Evolutionary conservation across 768 basidiomycete species (phyloP), one percentile per base, ranked within the genome.

Genomic region (Lentinula boryana): DNA sequence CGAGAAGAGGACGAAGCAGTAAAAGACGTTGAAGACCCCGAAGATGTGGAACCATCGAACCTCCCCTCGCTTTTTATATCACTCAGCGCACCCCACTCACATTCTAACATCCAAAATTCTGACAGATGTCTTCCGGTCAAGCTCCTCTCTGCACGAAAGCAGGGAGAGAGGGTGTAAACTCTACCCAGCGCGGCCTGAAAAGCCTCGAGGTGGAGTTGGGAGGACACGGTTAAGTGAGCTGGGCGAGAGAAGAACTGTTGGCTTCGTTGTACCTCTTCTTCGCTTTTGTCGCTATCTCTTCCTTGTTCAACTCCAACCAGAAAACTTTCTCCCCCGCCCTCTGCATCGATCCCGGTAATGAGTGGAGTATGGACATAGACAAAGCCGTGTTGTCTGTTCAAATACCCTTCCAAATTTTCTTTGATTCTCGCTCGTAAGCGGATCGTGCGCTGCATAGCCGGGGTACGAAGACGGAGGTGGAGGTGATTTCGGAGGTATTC

Each of bases 31-130:
- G 27, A 27, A 27, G 27, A 27, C 27, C 27, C 27, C 3, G 3
- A 27, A 27, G 27, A 27, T 27, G 27, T 27, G 27, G 27, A 27
- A 27, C 27, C 27, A 3, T 27, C 3, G 27, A 27, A 27, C 27
- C 27, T 27, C 27, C 27, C 27, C 27, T 27, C 27, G 27, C 27
- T 27, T 27, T 27, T 27, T 27, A 27, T 27, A 27, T 27, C 27
- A 27, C 36, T 3, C 38, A 41, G 21, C 38, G 16, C 86, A 27
- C 27, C 27, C 82, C 93, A 88, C 70, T 99, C 97, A 0, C 92
- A 95, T 74, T 99, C 97, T 58, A 98, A 84, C 97, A 99, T 99
- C 91, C 93, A 98, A 72, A 99, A 99, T 72, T 99, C 97, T 55
- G 93, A 86, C 12, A 99, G 82, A 70, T 99, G 97, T n/a, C 96